Evolutionary conservation across 495 filamentous ascomycete genomes (phyloP), one percentile per base, ranked within the genome.

Genomic region (Daldinia concentrica): DNA sequence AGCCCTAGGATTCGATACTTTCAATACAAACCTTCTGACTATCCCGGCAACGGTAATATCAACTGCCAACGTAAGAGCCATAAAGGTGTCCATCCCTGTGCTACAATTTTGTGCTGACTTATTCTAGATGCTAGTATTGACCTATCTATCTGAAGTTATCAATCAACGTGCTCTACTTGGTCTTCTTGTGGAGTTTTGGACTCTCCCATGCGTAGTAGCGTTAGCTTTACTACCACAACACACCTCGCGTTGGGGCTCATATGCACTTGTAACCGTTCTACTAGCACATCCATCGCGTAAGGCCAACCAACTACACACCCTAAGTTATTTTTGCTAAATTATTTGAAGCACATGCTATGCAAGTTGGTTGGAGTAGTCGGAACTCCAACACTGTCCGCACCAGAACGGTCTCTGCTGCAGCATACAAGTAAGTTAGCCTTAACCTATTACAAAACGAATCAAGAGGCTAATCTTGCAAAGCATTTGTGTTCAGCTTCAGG

Each of bases 311-410:
- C 24, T 56, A 14, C 6, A 8, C n/a, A 30, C 5, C 2, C 22
- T n/a, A 6, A n/a, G 26, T 7, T 2, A 6, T 7, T 6, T n/a
- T 17, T 56, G 52, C 52, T 56, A 56, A 56, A n/a, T 3, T 9
- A 0, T 17, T 36, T 19, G 6, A 30, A 56, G 52, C 52, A 17
- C 52, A 56, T 6, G 26, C 52, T 1, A 56, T 56, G 52, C 52
- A 56, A 56, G 52, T 56, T 19, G 52, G 52, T 27, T 56, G 52
- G 52, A 56, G 52, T 56, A 56, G 52, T 32, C 52, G 52, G 6
- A 56, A 56, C 15, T 56, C 52, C 52, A 56, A 56, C 29, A 56
- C 52, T n/a, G 52, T 56, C 29, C 52, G 52, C 29, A 56, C 52
- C 2, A 56, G 52, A 56, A 56, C 52, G 3, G 52, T 56, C n/a